Evolutionary conservation across 345 rosid species (phyloP), one percentile per base, ranked within the genome.

Genomic region (Eucalyptus curtisii): DNA sequence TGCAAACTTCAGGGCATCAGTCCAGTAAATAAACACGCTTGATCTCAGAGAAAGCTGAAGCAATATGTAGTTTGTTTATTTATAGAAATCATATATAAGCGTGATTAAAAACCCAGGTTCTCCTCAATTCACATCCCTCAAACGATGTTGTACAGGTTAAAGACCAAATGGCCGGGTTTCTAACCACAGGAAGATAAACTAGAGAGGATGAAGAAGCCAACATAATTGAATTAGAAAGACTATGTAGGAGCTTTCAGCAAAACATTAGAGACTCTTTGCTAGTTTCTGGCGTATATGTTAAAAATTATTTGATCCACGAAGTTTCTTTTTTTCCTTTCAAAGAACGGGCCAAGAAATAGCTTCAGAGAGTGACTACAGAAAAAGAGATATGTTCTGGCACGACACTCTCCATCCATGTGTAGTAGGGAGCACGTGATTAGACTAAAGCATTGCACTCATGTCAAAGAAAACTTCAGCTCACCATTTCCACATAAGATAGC

Each of bases 401-500:
- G 15, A 76, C 82, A 40, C 47, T 76, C 82, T 37, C 82, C 42
- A 37, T 20, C 47, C 47, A 76, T 37, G 27, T 71, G 82, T 40
- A 40, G 47, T 76, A 40, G 30, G 12, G 84, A 76, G 22, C 47
- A 2, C 64, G 19, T 50, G 47, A 50, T 49, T n/a, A 76, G 47
- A 76, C 27, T 76, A 76, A 10, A 76, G 47, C 47, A 76, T 40
- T 10, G 47, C 27, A 2, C 47, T 76, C 47, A 20, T 31, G 45
- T 19, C 33, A 85, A 48, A 20, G 22, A 25, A 44, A 85, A 30
- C 59, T 90, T 64, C 61, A 59, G 88, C 96, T 90, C 89, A 97
- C 99, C 99, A 89, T 97, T 97, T 89, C 99, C 99, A 30, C 99
- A 97, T 89, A 97, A 91, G 91, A 95, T 97, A 86, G 98, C 99